These are phyloP conservation scores for Furculomyces boomerangus DNA, from an alignment of 371 early-diverging fungal species.

Conservation along the genomic window DNA sequence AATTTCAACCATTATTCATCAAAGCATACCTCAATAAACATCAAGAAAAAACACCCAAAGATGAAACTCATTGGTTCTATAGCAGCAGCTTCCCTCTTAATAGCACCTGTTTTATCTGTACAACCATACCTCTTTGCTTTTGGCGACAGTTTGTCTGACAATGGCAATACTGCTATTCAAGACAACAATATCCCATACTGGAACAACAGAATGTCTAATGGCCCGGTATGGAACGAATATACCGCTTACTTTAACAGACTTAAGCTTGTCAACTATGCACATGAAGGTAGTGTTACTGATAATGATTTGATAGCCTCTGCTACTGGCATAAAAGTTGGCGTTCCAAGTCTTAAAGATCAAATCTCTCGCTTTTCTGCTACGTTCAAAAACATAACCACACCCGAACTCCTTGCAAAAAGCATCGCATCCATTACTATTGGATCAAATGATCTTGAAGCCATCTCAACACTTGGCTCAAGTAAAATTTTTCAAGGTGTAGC, in stretches of 20 bases:
- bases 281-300: conserved; percentile 32
- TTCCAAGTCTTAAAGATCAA: not conserved
- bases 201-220: conserved; percentile 30
- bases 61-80: too few species aligned
- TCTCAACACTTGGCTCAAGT: not conserved
- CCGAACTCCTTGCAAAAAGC: not conserved
- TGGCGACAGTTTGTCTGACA: conserved; percentile 3
- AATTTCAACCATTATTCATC: too few species aligned
- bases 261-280: conserved; percentile 25
- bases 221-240: conserved; percentile 35
- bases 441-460: not conserved
- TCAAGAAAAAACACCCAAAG: too few species aligned
- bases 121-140: not conserved
- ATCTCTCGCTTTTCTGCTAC: not conserved
- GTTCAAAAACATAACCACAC: not conserved
- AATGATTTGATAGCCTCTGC: conserved; percentile 2
- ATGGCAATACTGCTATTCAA: not conserved
- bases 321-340: too few species aligned
- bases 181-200: conserved; percentile 1
- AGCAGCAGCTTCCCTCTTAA: too few species aligned
- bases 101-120: too few species aligned
- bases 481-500: not conserved
- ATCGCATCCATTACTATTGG: not conserved
- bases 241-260: conserved; percentile 16
- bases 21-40: too few species aligned